Base-by-base conservation (phyloP, 164 flowering plant species). In the Santalum album region DNA sequence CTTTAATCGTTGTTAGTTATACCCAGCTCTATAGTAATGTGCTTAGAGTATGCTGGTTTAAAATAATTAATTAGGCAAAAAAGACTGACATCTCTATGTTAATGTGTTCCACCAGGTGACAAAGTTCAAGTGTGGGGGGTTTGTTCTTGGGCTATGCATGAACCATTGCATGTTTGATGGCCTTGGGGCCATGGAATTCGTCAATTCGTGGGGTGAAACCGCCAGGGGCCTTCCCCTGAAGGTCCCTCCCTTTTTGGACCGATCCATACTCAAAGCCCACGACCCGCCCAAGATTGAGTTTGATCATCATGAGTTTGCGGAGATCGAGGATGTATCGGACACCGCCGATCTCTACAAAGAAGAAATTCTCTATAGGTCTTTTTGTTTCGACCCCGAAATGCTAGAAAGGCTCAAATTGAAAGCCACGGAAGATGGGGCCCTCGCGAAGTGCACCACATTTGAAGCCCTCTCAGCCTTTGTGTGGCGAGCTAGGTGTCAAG, bases 391-490 rank as follows among this genome's bases (percentile, higher is more conserved):
- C 26, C 50, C 66, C 0, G 68, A 65, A 2, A 67, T 56, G 55
- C 72, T 70, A 1, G 45, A 61, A 12, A 48, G 53, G 16, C 54
- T 77, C 17, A 76, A 75, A 58, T 25, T 17, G 38, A 57, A 54
- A 29, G 67, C 64, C 16, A 25, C 42, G 50, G 38, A 51, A 32
- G 64, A 55, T 20, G 59, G 48, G 5, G 11, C 12, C 22, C 25
- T 51, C 1, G 23, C 20, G 6, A 38, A 44, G 17, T 65, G 62
- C 49, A 65, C 72, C 23, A 62, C 58, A 0, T 79, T 77, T 29
- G 76, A 75, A 58, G 71, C 65, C 3, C 64, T 80, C 16, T 69
- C 75, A 1, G 82, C 69, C 0, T 66, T 76, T 25, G 69, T 73
- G 19, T 80, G 82, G 80, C 65, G 61, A 15, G 66, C 73, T 2